Evolutionary conservation across 306 rosid species (phyloP).

Genomic region (Vachellia collinsii): DNA sequence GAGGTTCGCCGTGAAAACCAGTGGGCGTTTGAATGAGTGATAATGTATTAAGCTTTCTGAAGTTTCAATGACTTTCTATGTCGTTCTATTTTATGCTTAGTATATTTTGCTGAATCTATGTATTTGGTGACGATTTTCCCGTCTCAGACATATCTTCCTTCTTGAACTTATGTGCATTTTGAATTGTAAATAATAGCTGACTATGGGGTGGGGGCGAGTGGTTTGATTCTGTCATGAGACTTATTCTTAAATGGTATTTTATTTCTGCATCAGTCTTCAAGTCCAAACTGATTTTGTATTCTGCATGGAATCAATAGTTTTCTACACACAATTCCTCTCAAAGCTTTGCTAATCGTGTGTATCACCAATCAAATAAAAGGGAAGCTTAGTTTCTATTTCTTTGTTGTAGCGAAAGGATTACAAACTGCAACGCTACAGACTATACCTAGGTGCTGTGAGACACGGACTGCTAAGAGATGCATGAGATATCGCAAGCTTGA

Average conservation of each 20-base stretch:
- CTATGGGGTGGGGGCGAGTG: slow-evolving; percentile 37
- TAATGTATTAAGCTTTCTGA: slow-evolving; percentile 9
- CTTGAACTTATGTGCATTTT: slow-evolving; percentile 29
- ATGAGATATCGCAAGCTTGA: too few species aligned
- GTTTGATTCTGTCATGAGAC: slow-evolving; percentile 28
- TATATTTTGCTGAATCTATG: slow-evolving; percentile 32
- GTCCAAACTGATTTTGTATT: not conserved
- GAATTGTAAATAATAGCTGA: slow-evolving; percentile 54
- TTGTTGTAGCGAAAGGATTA: too few species aligned
- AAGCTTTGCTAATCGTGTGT: too few species aligned
- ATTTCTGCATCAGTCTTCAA: not conserved
- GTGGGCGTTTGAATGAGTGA: slow-evolving; percentile 77
- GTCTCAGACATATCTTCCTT: slow-evolving; percentile 22
- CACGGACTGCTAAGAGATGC: too few species aligned
- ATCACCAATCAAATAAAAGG: too few species aligned
- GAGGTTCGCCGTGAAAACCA: slow-evolving; percentile 83
- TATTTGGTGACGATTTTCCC: slow-evolving; percentile 32
- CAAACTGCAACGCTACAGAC: too few species aligned
- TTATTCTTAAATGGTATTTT: not conserved
- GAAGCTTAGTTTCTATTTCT: too few species aligned
- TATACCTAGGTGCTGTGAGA: too few species aligned
- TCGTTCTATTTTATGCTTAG: slow-evolving; percentile 38
- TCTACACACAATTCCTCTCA: too few species aligned
- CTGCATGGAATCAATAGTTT: not conserved
- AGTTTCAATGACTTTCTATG: slow-evolving; percentile 12